A percentile compares a stretch with the other conserved stretches of the same genome.
Evolutionary conservation across 768 basidiomycete genomes (phyloP).

Genomic region (Rhizopogon roseolus): DNA sequence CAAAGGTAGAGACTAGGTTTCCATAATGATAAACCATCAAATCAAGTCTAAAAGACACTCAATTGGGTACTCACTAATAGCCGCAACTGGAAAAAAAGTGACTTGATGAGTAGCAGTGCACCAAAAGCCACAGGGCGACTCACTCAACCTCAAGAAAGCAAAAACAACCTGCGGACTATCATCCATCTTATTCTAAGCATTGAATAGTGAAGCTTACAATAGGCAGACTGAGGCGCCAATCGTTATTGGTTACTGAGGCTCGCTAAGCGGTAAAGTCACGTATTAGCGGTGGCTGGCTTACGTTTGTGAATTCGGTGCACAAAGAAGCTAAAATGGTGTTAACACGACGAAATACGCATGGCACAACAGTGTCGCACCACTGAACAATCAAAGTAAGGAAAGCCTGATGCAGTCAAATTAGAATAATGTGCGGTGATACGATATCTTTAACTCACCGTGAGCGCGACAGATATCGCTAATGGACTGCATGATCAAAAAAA

Average conservation of each 20-base stretch:
- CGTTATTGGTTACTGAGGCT: constrained; percentile 18
- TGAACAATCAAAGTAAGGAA: constrained; percentile 47
- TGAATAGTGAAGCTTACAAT: constrained; percentile 24
- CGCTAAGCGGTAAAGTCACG: background rate
- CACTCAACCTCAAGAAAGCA: constrained; percentile 26
- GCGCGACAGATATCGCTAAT: constrained; percentile 19
- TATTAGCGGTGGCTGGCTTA: constrained; percentile 13
- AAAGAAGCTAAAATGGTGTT: constrained; percentile 25
- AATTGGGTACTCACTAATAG: constrained; percentile 20
- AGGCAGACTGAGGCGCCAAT: constrained; percentile 26
- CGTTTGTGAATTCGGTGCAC: constrained; percentile 38
- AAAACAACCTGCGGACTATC: constrained; percentile 17
- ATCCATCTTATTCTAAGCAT: background rate
- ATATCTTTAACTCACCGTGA: constrained; percentile 21
- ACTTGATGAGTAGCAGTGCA: background rate
- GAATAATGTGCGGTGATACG: background rate
- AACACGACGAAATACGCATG: background rate
- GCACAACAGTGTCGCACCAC: constrained; percentile 27
- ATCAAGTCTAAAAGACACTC: background rate
- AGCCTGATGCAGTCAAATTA: constrained; percentile 30
- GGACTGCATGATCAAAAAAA: background rate
- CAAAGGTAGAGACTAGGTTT: constrained; percentile 20
- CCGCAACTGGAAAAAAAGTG: constrained; percentile 24
- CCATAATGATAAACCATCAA: background rate
- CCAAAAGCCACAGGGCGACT: constrained; percentile 4